Conservation (phyloP, 1,139 yeast species). For the Hemisphaericaspora xylanilytica region DNA sequence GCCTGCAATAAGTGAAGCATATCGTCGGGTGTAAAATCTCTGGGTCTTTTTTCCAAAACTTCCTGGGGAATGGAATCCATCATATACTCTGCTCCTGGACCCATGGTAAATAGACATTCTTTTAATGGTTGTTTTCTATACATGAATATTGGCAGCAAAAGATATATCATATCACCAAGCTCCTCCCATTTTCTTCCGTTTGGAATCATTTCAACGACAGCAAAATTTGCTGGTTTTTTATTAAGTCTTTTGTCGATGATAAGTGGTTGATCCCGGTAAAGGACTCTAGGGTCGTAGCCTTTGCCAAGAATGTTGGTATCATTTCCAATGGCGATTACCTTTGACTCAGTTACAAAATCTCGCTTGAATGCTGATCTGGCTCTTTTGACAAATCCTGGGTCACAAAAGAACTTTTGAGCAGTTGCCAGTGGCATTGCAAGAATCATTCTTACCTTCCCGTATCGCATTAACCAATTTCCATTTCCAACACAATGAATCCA, state of each 20-base stretch:
- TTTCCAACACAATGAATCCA: slow-evolving; percentile 70
- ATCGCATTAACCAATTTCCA: slow-evolving; percentile 72
- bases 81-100: slow-evolving; percentile 82
- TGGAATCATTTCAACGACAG: slow-evolving; percentile 63
- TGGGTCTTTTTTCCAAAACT: slow-evolving; percentile 45
- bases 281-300: slow-evolving; percentile 37
- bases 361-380: slow-evolving; percentile 58
- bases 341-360: slow-evolving; percentile 57
- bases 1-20: slow-evolving; percentile 47
- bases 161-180: slow-evolving; percentile 67
- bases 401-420: slow-evolving; percentile 51
- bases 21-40: slow-evolving; percentile 54
- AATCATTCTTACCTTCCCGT: slow-evolving; percentile 72
- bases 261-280: slow-evolving; percentile 40
- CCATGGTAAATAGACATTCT: slow-evolving; percentile 55
- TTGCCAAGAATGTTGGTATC: slow-evolving; percentile 24
- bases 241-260: no score
- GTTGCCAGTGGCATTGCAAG: slow-evolving; percentile 47
- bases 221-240: no score
- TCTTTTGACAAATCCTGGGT: slow-evolving; percentile 44
- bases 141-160: slow-evolving; percentile 40
- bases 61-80: slow-evolving; percentile 27
- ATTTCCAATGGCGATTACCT: slow-evolving; percentile 46
- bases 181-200: slow-evolving; percentile 49
- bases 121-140: slow-evolving; percentile 20